Evolutionary conservation across 140 eudicot species (phyloP).

Genomic region (Senecio squalidus): DNA sequence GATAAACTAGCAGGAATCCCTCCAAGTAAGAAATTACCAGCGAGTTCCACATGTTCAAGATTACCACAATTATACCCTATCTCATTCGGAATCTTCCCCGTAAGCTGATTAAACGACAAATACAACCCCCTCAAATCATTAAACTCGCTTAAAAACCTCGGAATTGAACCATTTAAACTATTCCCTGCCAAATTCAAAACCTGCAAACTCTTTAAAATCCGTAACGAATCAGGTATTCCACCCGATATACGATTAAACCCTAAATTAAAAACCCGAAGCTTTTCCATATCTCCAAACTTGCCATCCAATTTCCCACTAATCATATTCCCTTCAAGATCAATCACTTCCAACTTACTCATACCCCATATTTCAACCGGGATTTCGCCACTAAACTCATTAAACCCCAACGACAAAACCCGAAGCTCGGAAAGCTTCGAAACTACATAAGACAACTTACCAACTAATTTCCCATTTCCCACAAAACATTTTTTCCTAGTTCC

Average conservation of each 20-base stretch:
- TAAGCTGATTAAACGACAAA: slow-evolving; percentile 59
- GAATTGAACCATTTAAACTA: slow-evolving; percentile 59
- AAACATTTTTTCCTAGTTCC: slow-evolving; percentile 63
- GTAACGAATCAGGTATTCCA: slow-evolving; percentile 49
- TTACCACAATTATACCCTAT: slow-evolving; percentile 52
- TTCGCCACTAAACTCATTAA: slow-evolving; percentile 59
- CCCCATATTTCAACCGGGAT: slow-evolving; percentile 58
- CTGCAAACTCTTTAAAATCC: slow-evolving; percentile 37
- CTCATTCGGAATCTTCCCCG: slow-evolving; percentile 53
- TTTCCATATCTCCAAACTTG: slow-evolving; percentile 32
- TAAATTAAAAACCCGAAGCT: slow-evolving; percentile 55
- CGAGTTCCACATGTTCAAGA: slow-evolving; percentile 61
- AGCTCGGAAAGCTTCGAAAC: slow-evolving; percentile 58
- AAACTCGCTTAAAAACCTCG: slow-evolving; percentile 41
- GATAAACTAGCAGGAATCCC: slow-evolving; percentile 48
- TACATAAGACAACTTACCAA: slow-evolving; percentile 45
- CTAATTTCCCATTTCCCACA: slow-evolving; percentile 28
- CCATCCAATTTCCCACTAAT: slow-evolving; percentile 39
- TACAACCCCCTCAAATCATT: slow-evolving; percentile 52
- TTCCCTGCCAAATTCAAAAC: slow-evolving; percentile 69
- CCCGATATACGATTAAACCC: slow-evolving; percentile 73
- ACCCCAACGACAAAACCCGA: slow-evolving; percentile 60
- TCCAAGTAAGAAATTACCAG: slow-evolving; percentile 46
- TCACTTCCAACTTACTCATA: slow-evolving; percentile 69
- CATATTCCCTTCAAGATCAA: slow-evolving; percentile 81